Conservation (phyloP, 768 basidiomycete genomes). For the Rhizopogon vulgaris region DNA sequence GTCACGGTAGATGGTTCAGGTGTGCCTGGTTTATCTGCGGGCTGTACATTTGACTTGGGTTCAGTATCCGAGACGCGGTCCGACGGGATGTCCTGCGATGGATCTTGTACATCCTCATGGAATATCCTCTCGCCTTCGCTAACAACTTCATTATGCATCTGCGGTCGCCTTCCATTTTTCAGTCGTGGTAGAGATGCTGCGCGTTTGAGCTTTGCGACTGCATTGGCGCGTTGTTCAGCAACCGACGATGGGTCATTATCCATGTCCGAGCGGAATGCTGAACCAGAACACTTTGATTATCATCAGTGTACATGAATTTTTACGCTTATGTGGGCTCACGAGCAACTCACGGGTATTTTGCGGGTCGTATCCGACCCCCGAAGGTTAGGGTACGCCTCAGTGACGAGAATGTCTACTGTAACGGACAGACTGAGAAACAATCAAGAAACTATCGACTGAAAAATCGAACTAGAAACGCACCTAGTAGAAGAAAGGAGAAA, state of each 20-base stretch:
- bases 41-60: slow-evolving; percentile 19
- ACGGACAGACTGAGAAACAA: background rate
- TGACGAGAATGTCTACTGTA: background rate
- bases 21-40: slow-evolving; percentile 23
- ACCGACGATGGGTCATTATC: slow-evolving; percentile 35
- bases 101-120: slow-evolving; percentile 31
- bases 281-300: background rate
- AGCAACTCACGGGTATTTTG: slow-evolving; percentile 2
- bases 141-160: slow-evolving; percentile 77
- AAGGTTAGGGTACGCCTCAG: slow-evolving; percentile 6
- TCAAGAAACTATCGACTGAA: background rate
- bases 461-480: background rate
- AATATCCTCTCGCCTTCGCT: slow-evolving; percentile 72
- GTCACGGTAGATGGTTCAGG: slow-evolving; percentile 37
- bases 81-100: slow-evolving; percentile 1
- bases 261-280: slow-evolving; percentile 17
- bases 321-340: background rate
- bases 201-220: slow-evolving; percentile 86
- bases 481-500: background rate
- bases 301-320: background rate
- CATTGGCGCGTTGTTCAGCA: slow-evolving; percentile 79
- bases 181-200: slow-evolving; percentile 88
- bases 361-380: slow-evolving; percentile 8
- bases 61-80: slow-evolving; percentile 15
- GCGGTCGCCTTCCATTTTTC: slow-evolving; percentile 85